These are phyloP conservation scores for Alternaria atra DNA, from an alignment of 2,329 filamentous ascomycete species.

Conservation along the genomic window DNA sequence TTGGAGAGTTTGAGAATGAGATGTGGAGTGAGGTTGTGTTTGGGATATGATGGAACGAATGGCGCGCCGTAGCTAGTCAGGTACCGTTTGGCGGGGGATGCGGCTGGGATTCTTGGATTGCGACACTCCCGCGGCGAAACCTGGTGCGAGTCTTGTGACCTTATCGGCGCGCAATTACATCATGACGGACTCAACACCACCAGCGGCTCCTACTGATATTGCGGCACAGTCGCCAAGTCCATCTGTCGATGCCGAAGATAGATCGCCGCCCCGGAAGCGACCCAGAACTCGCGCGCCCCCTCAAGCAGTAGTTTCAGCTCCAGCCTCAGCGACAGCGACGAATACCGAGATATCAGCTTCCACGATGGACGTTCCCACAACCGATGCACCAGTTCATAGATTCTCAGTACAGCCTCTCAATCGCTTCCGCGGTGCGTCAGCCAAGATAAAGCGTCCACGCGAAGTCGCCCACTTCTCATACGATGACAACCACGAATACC, in stretches of 20 bases:
- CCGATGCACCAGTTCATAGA: slow-evolving; percentile 14
- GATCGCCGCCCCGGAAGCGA: slow-evolving; percentile 41
- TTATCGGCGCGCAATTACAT: background rate
- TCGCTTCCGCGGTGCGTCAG: slow-evolving; percentile 46
- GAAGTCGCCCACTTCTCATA: slow-evolving; percentile 96
- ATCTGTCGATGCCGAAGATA: slow-evolving; percentile 17
- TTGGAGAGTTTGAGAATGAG: background rate
- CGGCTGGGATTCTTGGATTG: background rate
- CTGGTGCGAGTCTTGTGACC: background rate
- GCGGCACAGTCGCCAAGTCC: slow-evolving; percentile 15
- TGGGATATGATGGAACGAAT: slow-evolving; percentile 4
- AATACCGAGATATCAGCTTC: background rate
- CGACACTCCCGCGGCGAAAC: slow-evolving; percentile 8
- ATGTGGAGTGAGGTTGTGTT: slow-evolving; percentile 3
- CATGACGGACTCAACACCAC: background rate
- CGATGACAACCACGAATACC: slow-evolving; percentile 81
- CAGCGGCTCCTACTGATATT: background rate
- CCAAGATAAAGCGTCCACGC: slow-evolving; percentile 58
- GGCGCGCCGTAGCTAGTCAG: slow-evolving; percentile 21
- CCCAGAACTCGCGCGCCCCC: slow-evolving; percentile 48
- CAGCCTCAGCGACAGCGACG: slow-evolving; percentile 2
- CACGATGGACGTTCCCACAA: background rate
- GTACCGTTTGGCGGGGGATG: slow-evolving; percentile 10
- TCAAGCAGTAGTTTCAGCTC: slow-evolving; percentile 21
- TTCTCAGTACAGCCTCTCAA: slow-evolving; percentile 46